These are phyloP conservation scores for Oenanthe sinensis DNA, from an alignment of 129 eudicot species.

Conservation along the genomic window DNA sequence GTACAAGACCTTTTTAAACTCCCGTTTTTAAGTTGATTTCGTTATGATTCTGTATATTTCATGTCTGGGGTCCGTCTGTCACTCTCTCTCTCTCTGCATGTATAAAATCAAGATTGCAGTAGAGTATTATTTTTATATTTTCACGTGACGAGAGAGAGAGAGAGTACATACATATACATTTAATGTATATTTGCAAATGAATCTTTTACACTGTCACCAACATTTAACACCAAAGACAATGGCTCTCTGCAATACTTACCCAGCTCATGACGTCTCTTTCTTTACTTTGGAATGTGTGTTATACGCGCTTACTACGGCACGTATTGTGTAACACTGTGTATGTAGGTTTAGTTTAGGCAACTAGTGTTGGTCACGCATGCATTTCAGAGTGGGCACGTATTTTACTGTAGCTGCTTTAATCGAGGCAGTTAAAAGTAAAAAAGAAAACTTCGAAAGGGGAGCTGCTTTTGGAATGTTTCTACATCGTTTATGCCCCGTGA, in stretches of 20 bases:
- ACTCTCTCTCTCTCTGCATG: neutral
- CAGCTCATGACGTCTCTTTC: neutral
- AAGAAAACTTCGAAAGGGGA: neutral
- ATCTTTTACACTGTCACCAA: slow-evolving; percentile 2
- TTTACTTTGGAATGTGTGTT: neutral
- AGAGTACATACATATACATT: too few relatives aligned
- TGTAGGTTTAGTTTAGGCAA: too few relatives aligned
- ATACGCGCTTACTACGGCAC: neutral
- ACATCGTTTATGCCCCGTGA: neutral
- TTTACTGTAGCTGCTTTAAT: neutral
- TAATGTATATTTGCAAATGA: neutral
- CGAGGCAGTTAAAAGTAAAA: neutral
- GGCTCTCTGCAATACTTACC: neutral
- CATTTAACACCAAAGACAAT: neutral
- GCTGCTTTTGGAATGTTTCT: neutral
- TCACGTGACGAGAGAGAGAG: slow-evolving; percentile 6
- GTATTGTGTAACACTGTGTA: neutral
- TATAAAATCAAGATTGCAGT: neutral
- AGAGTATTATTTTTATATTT: too few relatives aligned
- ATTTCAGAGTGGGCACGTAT: neutral
- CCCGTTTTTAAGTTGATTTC: neutral
- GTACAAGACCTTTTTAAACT: neutral
- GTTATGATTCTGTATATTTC: neutral
- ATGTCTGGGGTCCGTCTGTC: neutral
- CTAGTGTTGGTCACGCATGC: neutral